These are phyloP conservation scores for Coemansia sp. DNA, from an alignment of 192 early-diverging fungal species.

Conservation along the genomic window DNA sequence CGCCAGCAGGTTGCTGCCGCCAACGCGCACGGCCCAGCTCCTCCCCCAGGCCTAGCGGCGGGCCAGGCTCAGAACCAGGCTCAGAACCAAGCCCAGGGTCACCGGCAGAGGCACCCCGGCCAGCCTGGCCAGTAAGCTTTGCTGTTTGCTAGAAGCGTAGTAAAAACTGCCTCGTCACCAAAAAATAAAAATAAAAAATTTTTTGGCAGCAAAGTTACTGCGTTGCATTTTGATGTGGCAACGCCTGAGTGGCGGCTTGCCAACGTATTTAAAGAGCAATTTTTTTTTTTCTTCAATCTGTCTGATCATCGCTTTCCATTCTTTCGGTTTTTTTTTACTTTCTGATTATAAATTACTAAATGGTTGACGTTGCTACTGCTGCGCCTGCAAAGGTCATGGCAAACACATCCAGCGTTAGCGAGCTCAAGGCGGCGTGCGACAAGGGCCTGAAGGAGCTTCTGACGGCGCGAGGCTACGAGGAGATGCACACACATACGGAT, in stretches of 20 bases:
- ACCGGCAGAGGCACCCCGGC: not conserved
- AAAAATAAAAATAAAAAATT: not conserved
- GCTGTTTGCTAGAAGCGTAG: not conserved
- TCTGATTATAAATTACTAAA: not conserved
- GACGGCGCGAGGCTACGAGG: conserved; percentile 57
- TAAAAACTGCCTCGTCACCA: not conserved
- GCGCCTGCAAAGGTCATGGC: conserved; percentile 26
- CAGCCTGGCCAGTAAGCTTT: not conserved
- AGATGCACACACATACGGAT: conserved; percentile 83
- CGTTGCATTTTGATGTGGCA: not conserved
- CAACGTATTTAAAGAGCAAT: not conserved
- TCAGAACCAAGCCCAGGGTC: conserved; percentile 3
- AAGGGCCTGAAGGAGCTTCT: conserved; percentile 60
- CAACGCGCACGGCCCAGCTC: conserved; percentile 31
- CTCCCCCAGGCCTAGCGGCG: conserved; percentile 45
- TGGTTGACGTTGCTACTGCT: not conserved
- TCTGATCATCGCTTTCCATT: not conserved
- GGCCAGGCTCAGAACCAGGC: too few species aligned
- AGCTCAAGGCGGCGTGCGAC: conserved; percentile 71
- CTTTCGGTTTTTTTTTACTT: not conserved
- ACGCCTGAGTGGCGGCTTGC: not conserved
- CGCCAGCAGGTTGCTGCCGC: conserved; percentile 28
- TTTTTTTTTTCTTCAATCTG: not conserved
- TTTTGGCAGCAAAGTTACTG: too few species aligned
- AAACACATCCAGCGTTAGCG: conserved; percentile 54